Percentiles rank a stretch among this genome's conserved stretches.
Conservation (phyloP, 257 asterid species). For the Forsythia viridissima region DNA sequence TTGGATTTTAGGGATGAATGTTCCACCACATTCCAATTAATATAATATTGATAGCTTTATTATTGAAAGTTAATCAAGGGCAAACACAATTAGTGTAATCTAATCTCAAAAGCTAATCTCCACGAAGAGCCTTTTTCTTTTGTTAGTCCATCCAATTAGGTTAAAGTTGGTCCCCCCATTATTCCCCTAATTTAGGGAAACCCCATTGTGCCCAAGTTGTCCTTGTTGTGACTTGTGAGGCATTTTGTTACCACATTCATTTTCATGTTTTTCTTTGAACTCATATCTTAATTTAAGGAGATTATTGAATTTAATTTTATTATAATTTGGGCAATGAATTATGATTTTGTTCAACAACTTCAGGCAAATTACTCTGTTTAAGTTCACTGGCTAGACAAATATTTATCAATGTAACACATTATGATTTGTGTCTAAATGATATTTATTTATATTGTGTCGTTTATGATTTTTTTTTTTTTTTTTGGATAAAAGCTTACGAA, state of each 20-base stretch:
- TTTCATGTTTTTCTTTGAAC: not conserved
- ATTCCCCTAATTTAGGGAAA: conserved; percentile 25
- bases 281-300: no score
- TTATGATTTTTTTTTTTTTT: no score
- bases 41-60: not conserved
- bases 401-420: not conserved
- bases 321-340: no score
- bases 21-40: not conserved
- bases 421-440: not conserved
- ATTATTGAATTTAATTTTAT: not conserved
- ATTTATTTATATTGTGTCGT: no score
- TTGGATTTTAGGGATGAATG: not conserved
- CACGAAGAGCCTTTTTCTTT: not conserved
- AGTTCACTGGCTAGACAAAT: no score
- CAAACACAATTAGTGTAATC: conserved; percentile 16
- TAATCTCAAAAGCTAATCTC: conserved; percentile 9
- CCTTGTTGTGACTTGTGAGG: conserved; percentile 10
- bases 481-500: no score
- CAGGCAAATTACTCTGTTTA: no score
- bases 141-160: not conserved
- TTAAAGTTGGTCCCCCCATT: conserved; percentile 15
- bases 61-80: not conserved
- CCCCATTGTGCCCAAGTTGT: conserved; percentile 1
- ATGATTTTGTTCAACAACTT: no score
- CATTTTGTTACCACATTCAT: conserved; percentile 6